A percentile compares a stretch with the other conserved stretches of the same genome.
Conservation (phyloP, 2,329 filamentous ascomycete species). For the Acephala macrosclerotiorum region DNA sequence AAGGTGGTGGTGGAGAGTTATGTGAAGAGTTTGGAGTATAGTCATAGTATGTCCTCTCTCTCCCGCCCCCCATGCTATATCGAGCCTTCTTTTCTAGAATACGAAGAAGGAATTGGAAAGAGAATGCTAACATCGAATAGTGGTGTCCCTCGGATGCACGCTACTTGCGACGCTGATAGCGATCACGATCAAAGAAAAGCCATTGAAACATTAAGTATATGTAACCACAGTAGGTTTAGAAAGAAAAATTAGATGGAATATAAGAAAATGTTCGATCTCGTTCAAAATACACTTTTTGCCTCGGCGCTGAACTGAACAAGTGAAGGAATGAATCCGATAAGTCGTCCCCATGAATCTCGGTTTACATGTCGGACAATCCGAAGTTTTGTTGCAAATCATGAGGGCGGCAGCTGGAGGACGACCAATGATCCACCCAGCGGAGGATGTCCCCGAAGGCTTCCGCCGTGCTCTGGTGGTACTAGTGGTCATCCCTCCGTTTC, state of each 20-base stretch:
- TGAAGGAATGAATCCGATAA: no score
- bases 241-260: neutral
- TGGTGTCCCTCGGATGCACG: conserved; percentile 27
- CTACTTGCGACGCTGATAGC: conserved; percentile 16
- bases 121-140: conserved; percentile 11
- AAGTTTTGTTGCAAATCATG: no score
- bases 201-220: neutral
- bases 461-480: no score
- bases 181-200: conserved; percentile 17
- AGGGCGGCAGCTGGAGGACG: no score
- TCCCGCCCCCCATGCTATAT: neutral
- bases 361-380: no score
- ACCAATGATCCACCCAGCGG: no score
- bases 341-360: no score
- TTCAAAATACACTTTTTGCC: no score
- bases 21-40: conserved; percentile 37
- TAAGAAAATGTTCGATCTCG: no score
- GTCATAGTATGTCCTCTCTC: conserved; percentile 29
- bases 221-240: neutral
- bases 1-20: conserved; percentile 34
- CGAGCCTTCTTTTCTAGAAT: neutral
- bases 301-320: no score
- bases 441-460: no score
- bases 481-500: no score
- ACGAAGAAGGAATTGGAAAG: neutral